Conservation (phyloP, 805 yeast species). For the Komagataella mondaviorum region DNA sequence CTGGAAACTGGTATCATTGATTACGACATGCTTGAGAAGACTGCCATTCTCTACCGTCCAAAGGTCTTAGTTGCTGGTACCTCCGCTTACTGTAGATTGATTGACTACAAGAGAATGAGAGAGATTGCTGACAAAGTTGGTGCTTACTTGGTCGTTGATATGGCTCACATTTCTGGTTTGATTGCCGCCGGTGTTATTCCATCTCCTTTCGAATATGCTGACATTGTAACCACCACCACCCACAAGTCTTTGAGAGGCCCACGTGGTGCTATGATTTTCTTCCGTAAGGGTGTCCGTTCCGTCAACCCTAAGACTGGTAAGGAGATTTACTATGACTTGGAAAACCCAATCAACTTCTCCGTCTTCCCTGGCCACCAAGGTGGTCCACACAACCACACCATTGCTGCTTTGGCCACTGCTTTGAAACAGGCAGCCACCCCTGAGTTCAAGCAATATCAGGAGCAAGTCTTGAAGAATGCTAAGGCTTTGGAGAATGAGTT, state of each 20-base stretch:
- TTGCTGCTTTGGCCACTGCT: slow-evolving; percentile 94
- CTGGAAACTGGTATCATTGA: slow-evolving; percentile 89
- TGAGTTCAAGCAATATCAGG: slow-evolving; percentile 84
- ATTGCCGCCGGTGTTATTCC: slow-evolving; percentile 93
- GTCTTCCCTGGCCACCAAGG: slow-evolving; percentile 99
- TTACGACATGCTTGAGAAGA: slow-evolving; percentile 87
- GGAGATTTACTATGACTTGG: slow-evolving; percentile 83
- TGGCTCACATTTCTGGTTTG: slow-evolving; percentile 97
- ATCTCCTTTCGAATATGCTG: slow-evolving; percentile 94
- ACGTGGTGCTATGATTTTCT: slow-evolving; percentile 99
- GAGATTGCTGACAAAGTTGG: slow-evolving; percentile 95
- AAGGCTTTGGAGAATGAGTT: slow-evolving; percentile 68
- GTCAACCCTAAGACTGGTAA: slow-evolving; percentile 83
- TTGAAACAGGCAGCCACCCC: slow-evolving; percentile 87
- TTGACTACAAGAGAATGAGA: slow-evolving; percentile 94
- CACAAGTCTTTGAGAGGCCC: slow-evolving; percentile 99
- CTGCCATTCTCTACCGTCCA: slow-evolving; percentile 88
- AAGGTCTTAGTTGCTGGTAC: slow-evolving; percentile 96
- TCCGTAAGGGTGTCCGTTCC: slow-evolving; percentile 89
- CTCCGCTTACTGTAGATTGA: slow-evolving; percentile 92
- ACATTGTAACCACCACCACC: slow-evolving; percentile 95
- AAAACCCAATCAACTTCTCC: slow-evolving; percentile 90
- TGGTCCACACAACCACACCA: slow-evolving; percentile 99
- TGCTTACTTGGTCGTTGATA: slow-evolving; percentile 90
- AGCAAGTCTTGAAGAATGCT: slow-evolving; percentile 81